Percentiles rank a stretch among this genome's conserved stretches.
Conservation (phyloP, 2,329 filamentous ascomycete species). For the Aspergillus novoparasiticus region DNA sequence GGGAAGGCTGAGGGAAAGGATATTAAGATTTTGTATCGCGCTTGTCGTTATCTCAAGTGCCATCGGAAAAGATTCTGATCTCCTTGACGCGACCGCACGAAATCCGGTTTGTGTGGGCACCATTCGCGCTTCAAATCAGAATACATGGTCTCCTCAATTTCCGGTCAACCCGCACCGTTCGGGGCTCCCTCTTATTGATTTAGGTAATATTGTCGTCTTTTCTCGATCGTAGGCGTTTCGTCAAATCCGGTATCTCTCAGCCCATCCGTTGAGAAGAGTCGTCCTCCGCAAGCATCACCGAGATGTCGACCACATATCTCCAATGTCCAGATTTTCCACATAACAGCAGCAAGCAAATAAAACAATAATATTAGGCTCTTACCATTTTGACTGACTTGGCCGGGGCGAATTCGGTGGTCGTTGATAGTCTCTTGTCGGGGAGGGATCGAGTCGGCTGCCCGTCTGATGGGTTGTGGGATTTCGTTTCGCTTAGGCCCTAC, state of each 20-base stretch:
- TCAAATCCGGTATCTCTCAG: neutral
- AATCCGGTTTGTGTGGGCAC: neutral
- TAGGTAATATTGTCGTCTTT: neutral
- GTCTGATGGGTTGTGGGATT: slow-evolving; percentile 45
- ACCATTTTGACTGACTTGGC: slow-evolving; percentile 53
- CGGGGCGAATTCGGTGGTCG: slow-evolving; percentile 46
- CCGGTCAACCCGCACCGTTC: neutral
- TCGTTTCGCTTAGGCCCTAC: slow-evolving; percentile 49
- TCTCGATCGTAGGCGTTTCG: neutral
- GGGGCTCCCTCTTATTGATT: neutral
- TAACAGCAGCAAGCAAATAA: slow-evolving; percentile 24
- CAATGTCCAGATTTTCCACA: slow-evolving; percentile 22
- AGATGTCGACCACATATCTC: slow-evolving; percentile 22
- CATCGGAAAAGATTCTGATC: neutral
- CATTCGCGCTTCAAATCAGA: neutral
- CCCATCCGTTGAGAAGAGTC: slow-evolving; percentile 4
- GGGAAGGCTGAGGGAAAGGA: neutral
- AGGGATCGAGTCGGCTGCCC: slow-evolving; percentile 35
- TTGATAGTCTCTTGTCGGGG: slow-evolving; percentile 44
- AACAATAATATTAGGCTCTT: slow-evolving; percentile 32
- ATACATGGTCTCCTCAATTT: neutral
- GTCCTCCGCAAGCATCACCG: slow-evolving; percentile 9
- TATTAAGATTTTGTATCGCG: neutral
- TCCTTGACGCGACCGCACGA: neutral
- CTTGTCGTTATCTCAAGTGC: neutral